Evolutionary conservation across 331 rosid species (phyloP), one percentile per base, ranked within the genome.

Genomic region (Cydonia oblonga): DNA sequence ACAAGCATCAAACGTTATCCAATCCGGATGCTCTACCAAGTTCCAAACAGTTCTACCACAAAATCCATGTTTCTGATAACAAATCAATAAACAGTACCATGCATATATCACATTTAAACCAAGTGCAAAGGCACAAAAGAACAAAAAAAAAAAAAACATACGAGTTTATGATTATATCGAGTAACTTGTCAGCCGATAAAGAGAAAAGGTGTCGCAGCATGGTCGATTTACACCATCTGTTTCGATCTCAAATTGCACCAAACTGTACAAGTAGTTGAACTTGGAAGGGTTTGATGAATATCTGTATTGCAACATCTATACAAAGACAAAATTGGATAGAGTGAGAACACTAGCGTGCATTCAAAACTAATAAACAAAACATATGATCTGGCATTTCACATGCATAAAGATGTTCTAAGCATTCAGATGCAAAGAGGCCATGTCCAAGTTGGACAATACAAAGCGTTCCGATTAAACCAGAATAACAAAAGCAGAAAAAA

Each of bases 1-100:
- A 75, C 98, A 93, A 76, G 92, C 96, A 77, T 89, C 92, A 28
- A 92, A 63, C 97, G 91, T 93, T 54, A 90, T 58, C 98, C 95
- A 93, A 76, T 93, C 96, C 44, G 66, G 77, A 80, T 89, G 97
- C 64, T 91, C 87, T 10, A 87, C 75, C 72, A 93, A 93, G 86
- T 91, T 89, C 73, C 87, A 75, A 93, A 93, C 80, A 91, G 79
- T 12, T 76, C 89, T 77, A 89, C 89, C 97, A 93, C 82, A 87
- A 93, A 93, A 80, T 93, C 97, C 96, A 90, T 87, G 65, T 96
- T 97, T 75, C 98, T 93, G 88, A 83, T 80, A 75, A 74, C 53
- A 75, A 51, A 66, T 28, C 19, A 32, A 63, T 65, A 28, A 49
- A 63, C 53, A 30, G 30, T 44, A 69, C 71, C 42, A 75, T 40